Base-by-base conservation (phyloP, 2,329 filamentous ascomycete species). In the Phoma sp. region DNA sequence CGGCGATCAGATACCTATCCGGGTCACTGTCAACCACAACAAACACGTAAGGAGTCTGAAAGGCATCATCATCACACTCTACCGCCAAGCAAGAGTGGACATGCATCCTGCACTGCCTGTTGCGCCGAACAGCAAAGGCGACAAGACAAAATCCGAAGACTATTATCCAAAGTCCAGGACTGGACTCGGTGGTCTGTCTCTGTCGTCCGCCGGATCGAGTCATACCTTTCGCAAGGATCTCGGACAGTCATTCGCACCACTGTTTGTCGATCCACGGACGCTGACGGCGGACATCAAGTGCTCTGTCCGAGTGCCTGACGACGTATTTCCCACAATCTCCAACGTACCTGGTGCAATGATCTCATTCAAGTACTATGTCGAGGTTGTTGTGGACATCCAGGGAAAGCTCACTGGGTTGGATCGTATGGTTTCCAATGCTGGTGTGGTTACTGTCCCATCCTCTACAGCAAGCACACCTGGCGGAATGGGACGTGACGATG, bases 211-310 rank as follows among this genome's bases (percentile, higher is more conserved):
- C 6, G 89, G 91, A 33, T 93, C 92, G 2, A 94, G 88, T 71
- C 95, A 93, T 74, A 85, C 95, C n/a, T 98, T 97, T 73, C 89
- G 95, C 49, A 98, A 98, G 74, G 95, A 99, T 73, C 80, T 99
- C 3, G 89, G 91, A 4, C 95, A 99, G 74, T 88, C 90, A 1
- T 92, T 96, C 52, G 89, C 90, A 19, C 93, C 95, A 4, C 81
- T 99, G 40, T 91, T 97, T 50, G 88, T 98, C 49, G 89, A 98
- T 68, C 94, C 93, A 0, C 79, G 76, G 24, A 92, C 88, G 0
- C 81, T 97, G 62, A 89, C 87, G 19, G 87, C 92, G 1, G 88
- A 89, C 40, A 86, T 98, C 37, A 95, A 88, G 15, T 89, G 92
- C 4, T 89, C 90, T 3, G 86, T 99, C 15, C 87, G 91, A 63